Conservation (phyloP, 495 filamentous ascomycete species). For the Xylaria palmicola region DNA sequence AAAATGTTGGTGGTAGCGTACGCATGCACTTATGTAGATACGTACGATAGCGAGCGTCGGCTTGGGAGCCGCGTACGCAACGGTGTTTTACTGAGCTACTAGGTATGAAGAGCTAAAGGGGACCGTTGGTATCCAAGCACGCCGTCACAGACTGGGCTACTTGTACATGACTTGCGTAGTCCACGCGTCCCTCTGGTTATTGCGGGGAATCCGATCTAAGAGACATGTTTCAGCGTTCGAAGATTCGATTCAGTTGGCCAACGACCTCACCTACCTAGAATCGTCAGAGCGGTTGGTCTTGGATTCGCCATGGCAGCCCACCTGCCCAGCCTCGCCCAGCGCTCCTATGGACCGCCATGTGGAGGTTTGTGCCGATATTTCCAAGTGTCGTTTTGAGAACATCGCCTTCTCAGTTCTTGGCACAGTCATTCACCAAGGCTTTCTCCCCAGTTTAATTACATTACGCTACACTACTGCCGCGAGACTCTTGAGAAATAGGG, state of each 20-base stretch:
- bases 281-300: not conserved
- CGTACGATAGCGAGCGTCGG: not conserved
- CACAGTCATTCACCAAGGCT: not conserved
- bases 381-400: not conserved
- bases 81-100: not conserved
- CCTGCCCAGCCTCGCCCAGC: constrained; percentile 1
- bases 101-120: not conserved
- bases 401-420: not conserved
- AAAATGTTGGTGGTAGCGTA: no score
- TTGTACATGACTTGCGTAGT: not conserved
- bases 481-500: not conserved
- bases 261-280: not conserved
- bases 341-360: not conserved
- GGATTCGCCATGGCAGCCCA: not conserved
- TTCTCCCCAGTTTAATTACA: not conserved
- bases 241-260: not conserved
- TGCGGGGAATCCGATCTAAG: not conserved
- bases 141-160: no score
- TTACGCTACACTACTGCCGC: not conserved
- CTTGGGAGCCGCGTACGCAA: constrained; percentile 1
- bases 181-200: not conserved
- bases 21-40: not conserved
- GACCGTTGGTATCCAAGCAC: no score
- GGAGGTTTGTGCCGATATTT: not conserved
- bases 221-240: not conserved